Evolutionary conservation across 768 basidiomycete species (phyloP).

Genomic region (Xanthoconium purpureum): DNA sequence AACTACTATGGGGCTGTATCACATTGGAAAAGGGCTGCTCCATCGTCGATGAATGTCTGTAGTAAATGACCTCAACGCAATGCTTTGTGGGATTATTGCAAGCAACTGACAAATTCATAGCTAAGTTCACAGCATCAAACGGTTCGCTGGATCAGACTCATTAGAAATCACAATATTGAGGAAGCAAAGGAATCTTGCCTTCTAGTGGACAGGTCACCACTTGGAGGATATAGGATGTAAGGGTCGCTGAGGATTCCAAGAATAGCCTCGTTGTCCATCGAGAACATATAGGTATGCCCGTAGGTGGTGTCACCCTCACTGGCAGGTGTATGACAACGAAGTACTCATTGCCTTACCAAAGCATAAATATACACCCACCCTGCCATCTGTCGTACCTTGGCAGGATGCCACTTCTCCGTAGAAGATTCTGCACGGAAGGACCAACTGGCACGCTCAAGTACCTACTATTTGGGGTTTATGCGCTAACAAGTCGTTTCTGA

Average conservation of each 20-base stretch:
- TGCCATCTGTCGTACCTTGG: constrained; percentile 3
- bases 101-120: constrained; percentile 4
- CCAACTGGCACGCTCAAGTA: neutral
- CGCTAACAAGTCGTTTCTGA: neutral
- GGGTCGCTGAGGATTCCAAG: too few species aligned
- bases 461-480: neutral
- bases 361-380: neutral
- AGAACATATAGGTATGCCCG: neutral
- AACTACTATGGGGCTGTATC: neutral
- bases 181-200: neutral
- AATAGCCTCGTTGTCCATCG: neutral
- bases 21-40: neutral
- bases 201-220: neutral
- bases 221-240: neutral
- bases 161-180: neutral
- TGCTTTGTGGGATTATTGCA: neutral
- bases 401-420: neutral
- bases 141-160: neutral
- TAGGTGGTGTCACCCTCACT: neutral
- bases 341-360: neutral
- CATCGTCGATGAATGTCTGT: neutral
- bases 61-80: neutral
- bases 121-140: neutral
- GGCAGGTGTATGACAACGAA: neutral
- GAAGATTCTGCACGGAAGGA: neutral